A percentile compares a stretch with the other conserved stretches of the same genome.
These are phyloP conservation scores for Mallotus repandus DNA, from an alignment of 441 rosid species.

Conservation along the genomic window DNA sequence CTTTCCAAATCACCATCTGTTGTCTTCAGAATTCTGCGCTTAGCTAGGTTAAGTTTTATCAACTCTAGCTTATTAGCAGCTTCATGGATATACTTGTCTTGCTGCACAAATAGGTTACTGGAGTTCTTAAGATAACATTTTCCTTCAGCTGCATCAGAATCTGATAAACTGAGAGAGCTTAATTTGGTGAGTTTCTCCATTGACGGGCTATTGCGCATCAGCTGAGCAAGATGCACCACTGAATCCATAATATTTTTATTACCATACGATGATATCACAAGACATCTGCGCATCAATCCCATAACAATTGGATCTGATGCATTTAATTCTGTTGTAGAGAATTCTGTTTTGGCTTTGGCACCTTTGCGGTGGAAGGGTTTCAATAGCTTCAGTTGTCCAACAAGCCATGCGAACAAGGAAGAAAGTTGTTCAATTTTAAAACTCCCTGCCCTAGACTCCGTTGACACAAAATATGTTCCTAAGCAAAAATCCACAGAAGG, in stretches of 20 bases:
- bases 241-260: constrained; percentile 54
- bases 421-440: constrained; percentile 45
- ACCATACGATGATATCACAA: constrained; percentile 46
- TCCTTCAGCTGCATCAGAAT: constrained; percentile 23
- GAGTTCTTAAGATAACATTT: constrained; percentile 14
- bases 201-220: constrained; percentile 38
- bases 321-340: constrained; percentile 32
- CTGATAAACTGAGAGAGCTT: constrained; percentile 27
- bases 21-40: constrained; percentile 29
- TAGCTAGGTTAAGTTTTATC: constrained; percentile 35
- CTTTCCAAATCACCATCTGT: constrained; percentile 29
- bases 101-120: constrained; percentile 30
- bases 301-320: constrained; percentile 39
- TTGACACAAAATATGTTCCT: constrained; percentile 29
- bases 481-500: constrained; percentile 21
- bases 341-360: constrained; percentile 31
- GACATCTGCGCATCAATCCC: constrained; percentile 58
- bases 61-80: constrained; percentile 66
- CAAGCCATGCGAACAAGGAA: constrained; percentile 70
- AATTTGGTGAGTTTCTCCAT: constrained; percentile 56
- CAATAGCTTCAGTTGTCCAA: constrained; percentile 49
- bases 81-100: constrained; percentile 46
- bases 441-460: constrained; percentile 34
- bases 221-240: constrained; percentile 47
- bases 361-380: constrained; percentile 36